Percentiles rank a stretch among this genome's conserved stretches.
These are phyloP conservation scores for Podospora appendiculata DNA, from an alignment of 495 filamentous ascomycete genomes.

Conservation along the genomic window DNA sequence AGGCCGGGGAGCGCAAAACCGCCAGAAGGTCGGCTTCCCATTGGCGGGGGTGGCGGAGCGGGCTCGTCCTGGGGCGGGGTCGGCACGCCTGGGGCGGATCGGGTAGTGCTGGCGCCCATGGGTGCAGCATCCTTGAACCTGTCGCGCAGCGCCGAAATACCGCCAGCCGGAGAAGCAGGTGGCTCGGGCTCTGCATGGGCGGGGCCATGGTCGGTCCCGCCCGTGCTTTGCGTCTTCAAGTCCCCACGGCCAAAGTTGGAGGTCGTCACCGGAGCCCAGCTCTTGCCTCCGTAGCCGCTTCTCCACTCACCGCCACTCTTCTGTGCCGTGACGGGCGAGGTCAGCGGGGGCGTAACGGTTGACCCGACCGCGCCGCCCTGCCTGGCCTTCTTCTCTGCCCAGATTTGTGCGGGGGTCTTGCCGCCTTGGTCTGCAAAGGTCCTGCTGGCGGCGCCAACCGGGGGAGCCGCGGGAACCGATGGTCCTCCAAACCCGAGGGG, in stretches of 20 bases:
- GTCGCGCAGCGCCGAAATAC: conserved; percentile 64
- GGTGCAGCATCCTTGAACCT: conserved; percentile 65
- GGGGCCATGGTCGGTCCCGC: conserved; percentile 42
- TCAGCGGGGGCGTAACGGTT: conserved; percentile 26
- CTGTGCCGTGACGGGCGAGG: conserved; percentile 55
- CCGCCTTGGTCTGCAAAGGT: conserved; percentile 92
- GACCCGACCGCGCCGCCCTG: conserved; percentile 52
- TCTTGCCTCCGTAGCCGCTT: conserved; percentile 81
- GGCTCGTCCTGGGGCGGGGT: conserved; percentile 30
- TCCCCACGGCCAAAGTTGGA: conserved; percentile 59
- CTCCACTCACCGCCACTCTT: conserved; percentile 75
- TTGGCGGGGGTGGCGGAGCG: conserved; percentile 50
- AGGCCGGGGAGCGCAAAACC: conserved; percentile 70
- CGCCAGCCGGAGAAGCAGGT: conserved; percentile 42
- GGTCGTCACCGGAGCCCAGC: conserved; percentile 77
- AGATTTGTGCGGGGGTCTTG: conserved; percentile 93
- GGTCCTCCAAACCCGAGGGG: conserved; percentile 49
- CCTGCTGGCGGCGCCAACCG: conserved; percentile 72
- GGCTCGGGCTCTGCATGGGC: conserved; percentile 32
- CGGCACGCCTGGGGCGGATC: conserved; percentile 30
- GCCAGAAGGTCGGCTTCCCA: conserved; percentile 52
- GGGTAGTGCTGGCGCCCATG: conserved; percentile 47
- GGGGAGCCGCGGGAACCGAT: conserved; percentile 40
- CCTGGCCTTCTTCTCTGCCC: conserved; percentile 91
- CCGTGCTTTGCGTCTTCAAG: conserved; percentile 50